phyloP scores from a whole-genome alignment of 2,329 filamentous ascomycete genomes.

The Botryosphaeria dothidea region DNA sequence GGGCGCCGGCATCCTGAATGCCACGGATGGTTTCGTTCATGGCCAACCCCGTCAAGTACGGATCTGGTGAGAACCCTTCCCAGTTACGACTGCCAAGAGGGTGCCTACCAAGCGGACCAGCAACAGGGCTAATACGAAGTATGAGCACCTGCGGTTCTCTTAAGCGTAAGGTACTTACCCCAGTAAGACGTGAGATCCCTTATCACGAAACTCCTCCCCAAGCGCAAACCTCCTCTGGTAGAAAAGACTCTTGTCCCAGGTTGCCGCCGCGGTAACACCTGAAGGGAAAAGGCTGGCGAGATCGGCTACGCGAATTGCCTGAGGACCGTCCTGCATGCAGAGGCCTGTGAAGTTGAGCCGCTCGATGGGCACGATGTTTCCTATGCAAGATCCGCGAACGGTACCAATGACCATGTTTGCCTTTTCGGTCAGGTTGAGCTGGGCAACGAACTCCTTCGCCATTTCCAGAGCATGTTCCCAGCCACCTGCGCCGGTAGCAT shows the following conservation, averaged over 20 bases:
- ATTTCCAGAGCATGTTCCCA: constrained; percentile 38
- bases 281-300: constrained; percentile 39
- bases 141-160: not conserved
- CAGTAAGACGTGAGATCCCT: constrained; percentile 43
- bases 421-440: constrained; percentile 40
- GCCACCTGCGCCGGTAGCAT: constrained; percentile 24
- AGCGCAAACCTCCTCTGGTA: constrained; percentile 35
- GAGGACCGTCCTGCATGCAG: constrained; percentile 42
- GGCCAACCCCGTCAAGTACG: constrained; percentile 47
- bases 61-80: constrained; percentile 52
- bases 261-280: constrained; percentile 37
- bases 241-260: constrained; percentile 40
- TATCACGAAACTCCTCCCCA: constrained; percentile 32
- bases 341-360: constrained; percentile 41
- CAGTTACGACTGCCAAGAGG: constrained; percentile 48
- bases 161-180: constrained; percentile 25
- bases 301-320: constrained; percentile 20
- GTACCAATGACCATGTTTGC: constrained; percentile 34
- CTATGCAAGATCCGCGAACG: constrained; percentile 25
- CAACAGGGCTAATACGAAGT: constrained; percentile 31
- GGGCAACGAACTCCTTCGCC: constrained; percentile 35
- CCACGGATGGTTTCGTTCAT: constrained; percentile 46
- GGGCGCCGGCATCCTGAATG: constrained; percentile 46
- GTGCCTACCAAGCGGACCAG: constrained; percentile 45
- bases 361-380: constrained; percentile 36